Base-by-base conservation (phyloP, 371 early-diverging fungal species). In the Rhizopus arrhizus region DNA sequence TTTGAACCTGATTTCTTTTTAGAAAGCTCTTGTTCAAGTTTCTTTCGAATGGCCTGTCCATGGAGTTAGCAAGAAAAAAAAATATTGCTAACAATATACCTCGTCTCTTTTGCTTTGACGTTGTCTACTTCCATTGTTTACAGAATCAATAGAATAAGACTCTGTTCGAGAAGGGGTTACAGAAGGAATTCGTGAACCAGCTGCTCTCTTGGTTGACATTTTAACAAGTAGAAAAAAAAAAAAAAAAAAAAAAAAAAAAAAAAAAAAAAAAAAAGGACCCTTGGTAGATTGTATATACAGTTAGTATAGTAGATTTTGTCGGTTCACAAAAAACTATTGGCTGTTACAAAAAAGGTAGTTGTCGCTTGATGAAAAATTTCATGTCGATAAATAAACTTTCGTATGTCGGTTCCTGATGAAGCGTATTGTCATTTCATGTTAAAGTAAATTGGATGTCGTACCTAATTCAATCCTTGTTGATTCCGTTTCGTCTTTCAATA, bases 11-110 rank as follows among this genome's bases (percentile, higher is more conserved):
- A 57, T 22, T 73, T 73, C 69, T 89, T 89, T 57, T 83, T 86
- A 58, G 78, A 84, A n/a, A 90, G 76, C 49, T 88, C 90, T 43
- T 86, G 82, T 62, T 88, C 89, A 5, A 88, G 75, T 73, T 88
- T 89, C 67, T 89, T 89, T 61, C 90, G 81, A 61, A 90, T 88
- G 29, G 83, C 85, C 78, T 90, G 47, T 33, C 1, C 32, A 38
- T 7, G 35, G 32, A 38, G 13, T 28, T 43, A 29, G 22, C 10
- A 35, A 50, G 11, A 50, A 45, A 36, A 16, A 32, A 45, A 12
- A 9, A 5, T 6, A 29, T 6, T 51, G 10, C 31, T 57, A 15
- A 13, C 29, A 29, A 28, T 34, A 59, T 67, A 75, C 79, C 68
- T 79, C 79, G 50, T 79, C 79, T 62, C 66, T 72, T 48, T 72